These are phyloP conservation scores for Infundibulicybe gibba DNA, from an alignment of 768 basidiomycete genomes.

Conservation along the genomic window DNA sequence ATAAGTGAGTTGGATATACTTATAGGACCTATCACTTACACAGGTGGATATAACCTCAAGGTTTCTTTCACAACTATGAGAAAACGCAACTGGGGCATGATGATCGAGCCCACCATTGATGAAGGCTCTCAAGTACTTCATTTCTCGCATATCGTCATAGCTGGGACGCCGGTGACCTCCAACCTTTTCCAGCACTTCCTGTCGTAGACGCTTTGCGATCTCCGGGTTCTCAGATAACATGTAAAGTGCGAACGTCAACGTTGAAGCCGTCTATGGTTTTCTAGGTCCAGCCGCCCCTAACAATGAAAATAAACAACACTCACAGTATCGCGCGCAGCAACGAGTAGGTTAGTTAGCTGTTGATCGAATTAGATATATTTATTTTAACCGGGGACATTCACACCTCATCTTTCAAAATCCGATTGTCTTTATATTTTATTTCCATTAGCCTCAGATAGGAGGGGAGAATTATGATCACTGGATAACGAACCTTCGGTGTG, in stretches of 20 bases:
- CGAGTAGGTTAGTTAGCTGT: constrained; percentile 33
- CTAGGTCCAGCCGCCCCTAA: background rate
- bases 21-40: constrained; percentile 24
- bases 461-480: background rate
- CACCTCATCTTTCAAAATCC: constrained; percentile 18
- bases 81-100: background rate
- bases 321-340: constrained; percentile 43
- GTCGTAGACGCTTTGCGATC: constrained; percentile 39
- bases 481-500: constrained; percentile 43
- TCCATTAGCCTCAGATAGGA: background rate
- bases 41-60: constrained; percentile 50
- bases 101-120: constrained; percentile 39
- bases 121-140: constrained; percentile 58
- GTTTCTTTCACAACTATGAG: constrained; percentile 30
- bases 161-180: constrained; percentile 42
- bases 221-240: constrained; percentile 51
- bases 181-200: constrained; percentile 44
- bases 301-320: background rate
- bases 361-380: background rate
- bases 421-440: constrained; percentile 8
- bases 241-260: constrained; percentile 52
- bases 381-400: background rate
- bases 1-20: too few relatives aligned
- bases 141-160: constrained; percentile 50
- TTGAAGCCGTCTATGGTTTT: constrained; percentile 37